phyloP scores from a whole-genome alignment of 352 stramenopile species.

The Phytophthora cajani region DNA sequence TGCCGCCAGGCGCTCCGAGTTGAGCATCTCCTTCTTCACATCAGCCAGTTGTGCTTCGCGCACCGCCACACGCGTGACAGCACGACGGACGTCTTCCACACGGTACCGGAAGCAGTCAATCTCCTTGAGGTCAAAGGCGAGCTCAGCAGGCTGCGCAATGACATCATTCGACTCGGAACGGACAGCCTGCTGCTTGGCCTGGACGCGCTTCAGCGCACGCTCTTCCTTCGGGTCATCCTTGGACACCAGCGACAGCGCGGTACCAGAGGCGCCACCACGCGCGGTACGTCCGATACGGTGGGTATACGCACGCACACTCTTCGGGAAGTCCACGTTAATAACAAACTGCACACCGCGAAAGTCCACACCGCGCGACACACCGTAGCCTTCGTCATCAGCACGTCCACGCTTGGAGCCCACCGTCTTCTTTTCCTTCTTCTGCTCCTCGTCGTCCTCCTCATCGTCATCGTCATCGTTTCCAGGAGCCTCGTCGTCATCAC shows the following conservation, averaged over 20 bases:
- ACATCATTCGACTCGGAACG: constrained; percentile 82
- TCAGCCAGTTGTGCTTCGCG: constrained; percentile 95
- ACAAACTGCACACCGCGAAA: constrained; percentile 99
- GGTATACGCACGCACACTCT: constrained; percentile 95
- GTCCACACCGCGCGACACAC: constrained; percentile 97
- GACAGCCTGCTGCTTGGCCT: constrained; percentile 92
- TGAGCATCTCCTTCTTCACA: constrained; percentile 98
- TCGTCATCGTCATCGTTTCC: constrained; percentile 42
- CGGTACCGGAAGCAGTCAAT: constrained; percentile 98
- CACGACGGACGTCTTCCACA: constrained; percentile 95
- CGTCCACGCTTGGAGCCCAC: constrained; percentile 58
- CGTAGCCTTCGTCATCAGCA: constrained; percentile 91
- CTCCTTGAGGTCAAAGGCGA: constrained; percentile 98
- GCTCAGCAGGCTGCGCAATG: constrained; percentile 92
- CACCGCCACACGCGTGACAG: constrained; percentile 95
- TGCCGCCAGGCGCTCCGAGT: constrained; percentile 95
- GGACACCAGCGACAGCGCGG: constrained; percentile 96
- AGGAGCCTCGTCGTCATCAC: constrained; percentile 88
- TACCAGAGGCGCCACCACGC: constrained; percentile 95
- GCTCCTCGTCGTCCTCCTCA: constrained; percentile 41
- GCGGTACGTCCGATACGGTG: constrained; percentile 98
- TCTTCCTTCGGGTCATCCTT: constrained; percentile 80
- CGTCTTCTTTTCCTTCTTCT: constrained; percentile 48
- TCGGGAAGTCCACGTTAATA: constrained; percentile 99
- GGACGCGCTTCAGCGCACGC: constrained; percentile 89